These are phyloP conservation scores for Andrographis paniculata DNA, from an alignment of 305 asterid species.

Conservation along the genomic window DNA sequence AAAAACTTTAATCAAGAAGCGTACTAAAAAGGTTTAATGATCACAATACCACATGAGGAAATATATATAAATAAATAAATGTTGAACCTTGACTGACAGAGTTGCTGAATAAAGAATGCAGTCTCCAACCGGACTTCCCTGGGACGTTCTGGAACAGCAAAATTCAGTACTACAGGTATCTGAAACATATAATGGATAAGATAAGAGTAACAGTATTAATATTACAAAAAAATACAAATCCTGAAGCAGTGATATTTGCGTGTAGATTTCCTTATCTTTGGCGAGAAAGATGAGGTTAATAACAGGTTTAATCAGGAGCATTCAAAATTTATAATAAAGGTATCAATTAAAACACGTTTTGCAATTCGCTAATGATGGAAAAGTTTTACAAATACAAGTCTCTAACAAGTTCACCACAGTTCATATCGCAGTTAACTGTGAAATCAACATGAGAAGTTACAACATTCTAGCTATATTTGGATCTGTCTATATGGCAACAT, in stretches of 20 bases:
- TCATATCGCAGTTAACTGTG: no score
- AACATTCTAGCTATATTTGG: no score
- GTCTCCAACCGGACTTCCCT: slow-evolving; percentile 97
- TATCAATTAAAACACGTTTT: no score
- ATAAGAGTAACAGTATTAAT: slow-evolving; percentile 1
- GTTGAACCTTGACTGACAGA: slow-evolving; percentile 88
- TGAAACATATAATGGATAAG: slow-evolving; percentile 18
- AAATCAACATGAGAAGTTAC: no score
- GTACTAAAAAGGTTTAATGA: slow-evolving; percentile 15
- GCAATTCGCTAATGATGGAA: no score
- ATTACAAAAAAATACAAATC: slow-evolving; percentile 7
- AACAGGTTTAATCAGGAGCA: background rate
- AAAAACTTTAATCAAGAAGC: slow-evolving; percentile 17
- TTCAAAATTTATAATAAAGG: no score
- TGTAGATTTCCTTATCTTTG: slow-evolving; percentile 3
- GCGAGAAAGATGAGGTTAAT: background rate
- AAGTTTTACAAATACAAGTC: no score
- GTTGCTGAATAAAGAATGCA: slow-evolving; percentile 90
- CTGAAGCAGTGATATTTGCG: slow-evolving; percentile 8
- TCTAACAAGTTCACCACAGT: no score
- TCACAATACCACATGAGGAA: slow-evolving; percentile 4
- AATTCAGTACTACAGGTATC: slow-evolving; percentile 93
- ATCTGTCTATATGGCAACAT: no score
- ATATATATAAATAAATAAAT: no score
- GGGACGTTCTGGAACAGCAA: slow-evolving; percentile 90